Percentiles rank a stretch among this genome's conserved stretches.
Evolutionary conservation across 441 rosid genomes (phyloP).

Genomic region (Croton laevigatus): DNA sequence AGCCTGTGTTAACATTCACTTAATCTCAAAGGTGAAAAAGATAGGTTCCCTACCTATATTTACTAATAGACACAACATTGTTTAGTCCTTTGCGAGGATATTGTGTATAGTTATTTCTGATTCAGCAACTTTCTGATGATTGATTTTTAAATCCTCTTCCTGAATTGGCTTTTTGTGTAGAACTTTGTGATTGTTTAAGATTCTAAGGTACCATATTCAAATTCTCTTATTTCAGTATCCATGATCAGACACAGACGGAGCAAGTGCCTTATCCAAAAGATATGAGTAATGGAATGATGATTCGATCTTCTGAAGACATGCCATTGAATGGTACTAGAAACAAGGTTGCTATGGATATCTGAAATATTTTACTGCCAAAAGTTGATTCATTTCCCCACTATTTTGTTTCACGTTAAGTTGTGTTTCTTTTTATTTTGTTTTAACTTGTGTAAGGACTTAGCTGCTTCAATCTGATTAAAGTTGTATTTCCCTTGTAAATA

Average conservation of each 20-base stretch:
- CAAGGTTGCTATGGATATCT: conserved; percentile 49
- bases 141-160: not conserved
- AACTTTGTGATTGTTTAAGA: not conserved
- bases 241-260: conserved; percentile 41
- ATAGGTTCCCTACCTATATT: not conserved
- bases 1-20: not conserved
- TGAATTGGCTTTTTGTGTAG: not conserved
- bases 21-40: not conserved
- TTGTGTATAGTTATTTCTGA: not conserved
- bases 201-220: not conserved
- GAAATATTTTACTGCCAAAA: conserved; percentile 11
- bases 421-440: not conserved
- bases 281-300: conserved; percentile 31
- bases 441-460: conserved; percentile 4
- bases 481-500: conserved; percentile 34
- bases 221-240: conserved; percentile 46
- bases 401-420: conserved; percentile 1
- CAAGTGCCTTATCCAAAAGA: conserved; percentile 32
- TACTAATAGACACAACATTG: not conserved
- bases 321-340: conserved; percentile 44
- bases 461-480: conserved; percentile 15
- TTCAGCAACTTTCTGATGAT: not conserved
- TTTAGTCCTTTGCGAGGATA: not conserved
- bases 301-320: conserved; percentile 38
- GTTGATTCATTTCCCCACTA: not conserved